A percentile compares a stretch with the other conserved stretches of the same genome.
These are phyloP conservation scores for Viola pubescens DNA, from an alignment of 441 rosid genomes.

Conservation along the genomic window DNA sequence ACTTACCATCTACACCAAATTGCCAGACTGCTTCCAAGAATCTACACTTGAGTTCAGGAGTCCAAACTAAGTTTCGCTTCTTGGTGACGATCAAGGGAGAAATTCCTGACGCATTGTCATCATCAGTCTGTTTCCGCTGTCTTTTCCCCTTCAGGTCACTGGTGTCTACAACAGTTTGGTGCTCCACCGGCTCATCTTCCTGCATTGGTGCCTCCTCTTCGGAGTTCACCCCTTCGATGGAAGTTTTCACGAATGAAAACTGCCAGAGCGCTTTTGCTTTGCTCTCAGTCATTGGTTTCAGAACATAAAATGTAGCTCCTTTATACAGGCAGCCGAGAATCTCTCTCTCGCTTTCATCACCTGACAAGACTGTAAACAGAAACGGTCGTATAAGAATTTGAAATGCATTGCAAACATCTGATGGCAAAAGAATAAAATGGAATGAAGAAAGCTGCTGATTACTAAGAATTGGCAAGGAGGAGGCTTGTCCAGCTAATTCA, in stretches of 20 bases:
- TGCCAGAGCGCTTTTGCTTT: constrained; percentile 42
- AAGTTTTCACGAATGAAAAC: constrained; percentile 18
- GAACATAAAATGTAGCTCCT: constrained; percentile 36
- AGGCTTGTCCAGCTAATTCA: constrained; percentile 24
- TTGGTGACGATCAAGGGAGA: constrained; percentile 7
- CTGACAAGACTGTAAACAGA: constrained; percentile 28
- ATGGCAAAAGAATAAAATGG: neutral
- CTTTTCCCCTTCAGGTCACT: neutral
- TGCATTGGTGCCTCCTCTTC: constrained; percentile 1
- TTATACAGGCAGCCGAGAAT: constrained; percentile 32
- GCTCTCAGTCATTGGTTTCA: constrained; percentile 31
- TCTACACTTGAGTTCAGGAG: constrained; percentile 29
- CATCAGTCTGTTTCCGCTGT: constrained; percentile 14
- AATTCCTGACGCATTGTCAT: neutral
- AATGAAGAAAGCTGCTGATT: constrained; percentile 13
- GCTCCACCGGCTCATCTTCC: constrained; percentile 14
- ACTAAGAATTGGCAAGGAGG: constrained; percentile 36
- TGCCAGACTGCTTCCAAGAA: constrained; percentile 29
- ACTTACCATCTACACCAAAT: constrained; percentile 40
- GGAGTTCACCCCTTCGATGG: constrained; percentile 1
- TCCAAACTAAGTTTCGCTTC: constrained; percentile 37
- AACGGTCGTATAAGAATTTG: neutral
- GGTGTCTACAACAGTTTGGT: constrained; percentile 5
- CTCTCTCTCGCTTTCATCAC: constrained; percentile 18
- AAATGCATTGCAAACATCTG: neutral